Evolutionary conservation across 768 basidiomycete genomes (phyloP), one percentile per base, ranked within the genome.

Genomic region (Lactarius vividus): DNA sequence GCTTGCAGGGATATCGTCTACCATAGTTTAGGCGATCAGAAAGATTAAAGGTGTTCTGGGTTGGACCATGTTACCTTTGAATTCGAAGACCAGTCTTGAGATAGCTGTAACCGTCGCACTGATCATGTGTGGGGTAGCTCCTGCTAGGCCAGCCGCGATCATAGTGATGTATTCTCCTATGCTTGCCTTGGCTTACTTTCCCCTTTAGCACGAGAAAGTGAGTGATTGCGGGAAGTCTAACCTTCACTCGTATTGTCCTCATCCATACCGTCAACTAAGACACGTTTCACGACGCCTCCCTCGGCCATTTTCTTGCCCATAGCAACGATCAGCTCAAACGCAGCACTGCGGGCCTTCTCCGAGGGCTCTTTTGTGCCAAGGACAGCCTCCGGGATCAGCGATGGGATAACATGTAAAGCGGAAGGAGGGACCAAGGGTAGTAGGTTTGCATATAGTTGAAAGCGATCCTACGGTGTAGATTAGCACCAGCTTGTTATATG

Each of bases 301-400:
- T 82, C 77, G 37, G 81, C 82, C 94, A 98, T 97, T 79, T 95
- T 97, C 71, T 81, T 81, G 2, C 93, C 97, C 94, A 99, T 96
- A 8, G 85, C 84, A 13, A 98, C 84, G 58, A 98, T 82, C 54
- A 97, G 77, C 15, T 96, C 93, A 74, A 96, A 99, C 1, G 96
- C 95, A 5, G 89, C 93, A 59, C 82, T 83, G 57, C 97, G 84
- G 0, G 95, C 88, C 72, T 92, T 94, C 74, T 95, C 94, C 39
- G 96, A 96, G 3, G 95, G 92, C 74, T 99, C 96, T 75, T 99
- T 99, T 15, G 96, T 98, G 1, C 92, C 94, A 31, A 99, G 79
- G 10, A 98, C 91, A 16, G 91, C 92, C 78, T 99, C 97, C 3
- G 96, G 94, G 55, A 98, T 89, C 28, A 98, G 79, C 1, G 89